Conservation (phyloP, 192 early-diverging fungal species). For the Geranomyces variabilis region DNA sequence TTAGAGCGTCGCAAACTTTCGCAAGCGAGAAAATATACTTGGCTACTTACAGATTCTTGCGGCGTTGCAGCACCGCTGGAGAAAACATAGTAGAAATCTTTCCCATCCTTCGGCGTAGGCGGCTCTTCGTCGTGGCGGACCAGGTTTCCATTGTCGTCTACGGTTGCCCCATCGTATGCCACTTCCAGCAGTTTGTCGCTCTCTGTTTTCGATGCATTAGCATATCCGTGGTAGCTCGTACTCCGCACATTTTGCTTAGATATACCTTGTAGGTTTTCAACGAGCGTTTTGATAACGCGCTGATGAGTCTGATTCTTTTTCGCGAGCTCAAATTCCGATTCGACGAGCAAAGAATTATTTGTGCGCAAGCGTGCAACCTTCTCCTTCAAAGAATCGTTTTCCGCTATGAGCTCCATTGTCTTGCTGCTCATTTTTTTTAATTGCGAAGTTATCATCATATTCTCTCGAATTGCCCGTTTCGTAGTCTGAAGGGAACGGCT, state of each 20-base stretch:
- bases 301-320: constrained; percentile 63
- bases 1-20: no score
- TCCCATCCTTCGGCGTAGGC: neutral
- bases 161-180: neutral
- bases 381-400: constrained; percentile 53
- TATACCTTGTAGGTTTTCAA: constrained; percentile 58
- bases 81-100: neutral
- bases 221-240: neutral
- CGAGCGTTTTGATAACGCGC: constrained; percentile 58
- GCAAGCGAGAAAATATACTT: no score
- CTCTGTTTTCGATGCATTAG: neutral
- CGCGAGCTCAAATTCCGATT: constrained; percentile 56
- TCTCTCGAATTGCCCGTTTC: constrained; percentile 66
- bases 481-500: constrained; percentile 50
- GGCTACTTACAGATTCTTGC: neutral
- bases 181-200: neutral
- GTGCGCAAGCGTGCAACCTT: constrained; percentile 52
- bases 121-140: neutral
- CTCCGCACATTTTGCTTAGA: neutral
- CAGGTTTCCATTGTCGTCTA: neutral
- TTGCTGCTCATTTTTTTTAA: constrained; percentile 60
- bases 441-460: constrained; percentile 62
- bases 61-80: neutral
- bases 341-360: constrained; percentile 47
- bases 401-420: constrained; percentile 54